phyloP scores from a whole-genome alignment of 2,329 filamentous ascomycete species.

The Hawksworthiomyces lignivorus region DNA sequence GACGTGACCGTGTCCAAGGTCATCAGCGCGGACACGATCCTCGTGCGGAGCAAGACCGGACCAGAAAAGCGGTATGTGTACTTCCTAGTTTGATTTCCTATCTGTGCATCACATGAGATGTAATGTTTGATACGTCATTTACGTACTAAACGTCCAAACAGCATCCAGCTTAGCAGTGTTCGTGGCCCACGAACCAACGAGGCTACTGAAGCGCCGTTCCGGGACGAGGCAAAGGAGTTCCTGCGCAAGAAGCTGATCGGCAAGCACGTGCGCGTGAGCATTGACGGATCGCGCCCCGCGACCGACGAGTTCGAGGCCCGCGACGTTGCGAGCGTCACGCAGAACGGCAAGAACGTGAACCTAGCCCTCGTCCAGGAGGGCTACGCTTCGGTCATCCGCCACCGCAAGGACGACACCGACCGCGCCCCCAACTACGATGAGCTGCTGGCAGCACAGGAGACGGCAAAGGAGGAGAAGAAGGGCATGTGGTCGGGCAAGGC shows the following conservation, averaged over 20 bases:
- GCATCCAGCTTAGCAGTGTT: conserved; percentile 81
- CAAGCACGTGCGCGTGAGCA: conserved; percentile 82
- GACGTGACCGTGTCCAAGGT: conserved; percentile 83
- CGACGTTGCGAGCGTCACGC: conserved; percentile 82
- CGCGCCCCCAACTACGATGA: conserved; percentile 91
- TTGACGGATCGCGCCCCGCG: conserved; percentile 86
- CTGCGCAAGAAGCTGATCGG: conserved; percentile 89
- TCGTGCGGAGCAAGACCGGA: conserved; percentile 76
- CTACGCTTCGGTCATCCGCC: conserved; percentile 87
- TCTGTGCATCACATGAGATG: no score
- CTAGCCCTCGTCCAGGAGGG: conserved; percentile 83
- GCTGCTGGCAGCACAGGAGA: conserved; percentile 69
- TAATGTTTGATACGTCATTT: no score
- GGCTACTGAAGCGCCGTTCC: conserved; percentile 78
- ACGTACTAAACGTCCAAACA: not conserved
- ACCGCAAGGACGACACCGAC: conserved; percentile 90
- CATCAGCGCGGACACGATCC: conserved; percentile 80
- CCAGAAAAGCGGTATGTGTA: conserved; percentile 65
- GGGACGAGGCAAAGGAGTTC: conserved; percentile 93
- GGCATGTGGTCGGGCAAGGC: conserved; percentile 93
- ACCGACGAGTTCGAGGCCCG: conserved; percentile 87
- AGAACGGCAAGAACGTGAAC: conserved; percentile 81
- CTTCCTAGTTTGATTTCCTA: no score
- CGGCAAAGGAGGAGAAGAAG: conserved; percentile 78
- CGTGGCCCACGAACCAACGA: conserved; percentile 87